Evolutionary conservation across 306 rosid species (phyloP), one percentile per base, ranked within the genome.

Genomic region (Acmispon strigosus): DNA sequence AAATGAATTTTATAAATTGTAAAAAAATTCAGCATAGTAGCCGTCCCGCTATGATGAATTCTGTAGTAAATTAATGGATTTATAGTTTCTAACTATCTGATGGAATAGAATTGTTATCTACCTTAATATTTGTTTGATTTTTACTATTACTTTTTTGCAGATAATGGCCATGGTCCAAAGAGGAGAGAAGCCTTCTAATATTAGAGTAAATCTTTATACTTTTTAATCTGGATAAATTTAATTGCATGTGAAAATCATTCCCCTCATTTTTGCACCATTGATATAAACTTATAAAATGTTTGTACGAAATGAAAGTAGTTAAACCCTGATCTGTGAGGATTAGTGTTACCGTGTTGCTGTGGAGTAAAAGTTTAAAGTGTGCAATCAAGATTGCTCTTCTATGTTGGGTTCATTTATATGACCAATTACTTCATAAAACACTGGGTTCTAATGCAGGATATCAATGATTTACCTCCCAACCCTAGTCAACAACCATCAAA

Each of bases 131-230:
- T 43, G 16, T 78, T 69, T 69, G 36, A 69, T 18, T 17, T 74
- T 12, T 58, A 37, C 62, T 59, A 53, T 80, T 45, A 19, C 60
- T n/a, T 60, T 60, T 54, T 58, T 81, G 83, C 91, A 94, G 99
- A 84, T 91, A 76, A 91, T 87, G 97, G 84, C 89, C 71, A 87
- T 86, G 96, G 87, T 89, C 65, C 99, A 89, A 79, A 83, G 96
- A 83, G 97, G 96, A 82, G 97, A 94, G 78, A 87, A 81, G 81
- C 86, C 97, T 79, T 66, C 92, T 50, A 87, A 94, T 82, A 85
- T 77, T 81, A 91, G 88, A 81, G 99, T 94, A 85, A 86, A 34
- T 54, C 70, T 18, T 51, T 18, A 24, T 44, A 51, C 78, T 58
- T 52, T 51, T 73, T 56, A 20, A 11, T 19, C 73, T 47, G 16